Evolutionary conservation across 352 stramenopile genomes (phyloP).

Genomic region (Globisporangium ultimum): DNA sequence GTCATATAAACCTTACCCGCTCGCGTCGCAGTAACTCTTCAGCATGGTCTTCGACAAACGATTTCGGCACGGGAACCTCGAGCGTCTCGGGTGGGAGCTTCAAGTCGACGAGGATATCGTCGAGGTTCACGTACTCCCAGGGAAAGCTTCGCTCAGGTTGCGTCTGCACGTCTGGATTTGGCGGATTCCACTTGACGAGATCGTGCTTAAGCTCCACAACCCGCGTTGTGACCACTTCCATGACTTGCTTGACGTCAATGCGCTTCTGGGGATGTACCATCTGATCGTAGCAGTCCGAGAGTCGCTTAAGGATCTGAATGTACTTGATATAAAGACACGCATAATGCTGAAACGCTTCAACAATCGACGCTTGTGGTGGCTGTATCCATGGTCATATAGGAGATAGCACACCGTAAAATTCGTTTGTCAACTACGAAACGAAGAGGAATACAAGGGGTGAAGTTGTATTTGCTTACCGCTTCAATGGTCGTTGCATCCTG

Average conservation of each 20-base stretch:
- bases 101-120: conserved; percentile 91
- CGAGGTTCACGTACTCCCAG: conserved; percentile 94
- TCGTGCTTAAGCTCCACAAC: conserved; percentile 89
- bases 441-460: not conserved
- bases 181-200: conserved; percentile 94
- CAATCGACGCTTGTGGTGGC: conserved; percentile 72
- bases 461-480: conserved; percentile 18
- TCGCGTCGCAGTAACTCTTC: conserved; percentile 68
- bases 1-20: conserved; percentile 16
- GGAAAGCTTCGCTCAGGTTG: conserved; percentile 85
- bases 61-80: conserved; percentile 87
- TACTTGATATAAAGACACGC: conserved; percentile 95
- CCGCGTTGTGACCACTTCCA: conserved; percentile 89
- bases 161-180: conserved; percentile 84
- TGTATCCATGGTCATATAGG: conserved; percentile 2
- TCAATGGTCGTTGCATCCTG: conserved; percentile 30
- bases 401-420: too few species aligned
- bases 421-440: not conserved
- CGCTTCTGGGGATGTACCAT: conserved; percentile 95
- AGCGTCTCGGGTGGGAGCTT: conserved; percentile 91
- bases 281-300: conserved; percentile 91
- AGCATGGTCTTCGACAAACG: conserved; percentile 85
- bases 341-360: conserved; percentile 93
- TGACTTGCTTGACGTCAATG: conserved; percentile 90
- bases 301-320: conserved; percentile 88